Evolutionary conservation across 441 rosid genomes (phyloP), one percentile per base, ranked within the genome.

Genomic region (Gossypium trilobum): DNA sequence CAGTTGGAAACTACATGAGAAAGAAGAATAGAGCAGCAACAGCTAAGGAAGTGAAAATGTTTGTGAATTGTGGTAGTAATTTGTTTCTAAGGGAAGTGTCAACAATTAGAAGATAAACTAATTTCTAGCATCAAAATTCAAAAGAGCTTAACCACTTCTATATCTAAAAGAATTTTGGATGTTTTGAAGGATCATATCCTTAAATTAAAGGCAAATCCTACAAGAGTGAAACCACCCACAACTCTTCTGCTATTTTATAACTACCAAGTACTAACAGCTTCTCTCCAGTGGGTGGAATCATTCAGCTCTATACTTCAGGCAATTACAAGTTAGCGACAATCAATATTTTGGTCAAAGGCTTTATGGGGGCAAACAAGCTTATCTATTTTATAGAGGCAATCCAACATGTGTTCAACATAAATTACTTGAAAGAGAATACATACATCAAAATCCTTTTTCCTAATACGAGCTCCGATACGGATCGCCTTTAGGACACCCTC

Each of bases 401-500:
- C 20, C 56, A 69, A 51, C 58, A 33, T 71, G 27, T 69, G 13
- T 73, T 52, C 8, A 8, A 29, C 9, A 54, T 3, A 62, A 58
- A 73, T 17, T 29, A 36, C 2, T n/a, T 51, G 39, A 65, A 75
- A 68, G 16, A 19, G 66, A 62, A 2, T 50, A 68, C 20, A 31
- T 77, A 92, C 97, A 88, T 88, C 84, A 81, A 81, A 75, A 31
- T 90, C 89, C 46, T 75, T 82, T 80, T 83, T 89, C 72, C 85
- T 80, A 75, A 89, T 72, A 71, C 84, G 73, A 27, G 97, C 86
- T 36, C 95, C 98, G 46, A 75, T 50, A 1, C 81, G 80, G 69
- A 92, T 78, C 0, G 82, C 89, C 70, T 83, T 85, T 69, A 89
- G 79, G 59, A 92, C 91, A 79, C 92, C 87, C 58, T 91, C 92